Base-by-base conservation (phyloP, 2,329 filamentous ascomycete species). In the Chaetomiaceae sp. region DNA sequence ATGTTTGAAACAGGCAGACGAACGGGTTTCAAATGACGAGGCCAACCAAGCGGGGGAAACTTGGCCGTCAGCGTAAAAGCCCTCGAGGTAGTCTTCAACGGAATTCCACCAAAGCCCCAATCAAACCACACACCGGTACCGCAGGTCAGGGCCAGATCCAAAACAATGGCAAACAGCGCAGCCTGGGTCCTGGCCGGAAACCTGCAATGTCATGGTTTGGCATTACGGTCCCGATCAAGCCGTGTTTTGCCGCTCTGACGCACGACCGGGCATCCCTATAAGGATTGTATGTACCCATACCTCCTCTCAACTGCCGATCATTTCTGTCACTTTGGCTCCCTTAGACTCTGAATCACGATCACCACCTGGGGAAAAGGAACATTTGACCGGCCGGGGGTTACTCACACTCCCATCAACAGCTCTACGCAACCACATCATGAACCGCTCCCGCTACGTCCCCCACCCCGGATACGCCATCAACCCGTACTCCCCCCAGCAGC, bases 391-490 rank as follows among this genome's bases (percentile, higher is more conserved):
- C 21, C 21, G 46, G 30, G 30, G 38, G 9, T 10, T 10, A 38
- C 6, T 16, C 20, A 25, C 25, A n/a, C 41, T 13, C n/a, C 13
- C 19, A 27, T 38, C 25, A 7, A 33, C 20, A 45, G 7, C n/a
- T 44, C 40, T 9, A n/a, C n/a, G n/a, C n/a, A n/a, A n/a, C 19
- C 17, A 23, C 40, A 37, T n/a, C 44, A 57, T 57, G 55, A 57
- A 55, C 44, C 55, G 52, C 31, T 57, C 55, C 16, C 52, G 50
- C 16, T 57, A 55, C 40, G 37, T 53, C 20, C 46, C 49, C 1
- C 44, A 53, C 16, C 25, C 47, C 14, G 33, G 13, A 10, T 56
- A 54, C 48, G 23, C 49, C 19, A 23, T 48, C n/a, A 48, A 31
- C 37, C 46, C 45, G 5, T 57, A 52, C 47, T 44, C 48, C 19